These are phyloP conservation scores for Plantago major DNA, from an alignment of 257 asterid species.

Conservation along the genomic window DNA sequence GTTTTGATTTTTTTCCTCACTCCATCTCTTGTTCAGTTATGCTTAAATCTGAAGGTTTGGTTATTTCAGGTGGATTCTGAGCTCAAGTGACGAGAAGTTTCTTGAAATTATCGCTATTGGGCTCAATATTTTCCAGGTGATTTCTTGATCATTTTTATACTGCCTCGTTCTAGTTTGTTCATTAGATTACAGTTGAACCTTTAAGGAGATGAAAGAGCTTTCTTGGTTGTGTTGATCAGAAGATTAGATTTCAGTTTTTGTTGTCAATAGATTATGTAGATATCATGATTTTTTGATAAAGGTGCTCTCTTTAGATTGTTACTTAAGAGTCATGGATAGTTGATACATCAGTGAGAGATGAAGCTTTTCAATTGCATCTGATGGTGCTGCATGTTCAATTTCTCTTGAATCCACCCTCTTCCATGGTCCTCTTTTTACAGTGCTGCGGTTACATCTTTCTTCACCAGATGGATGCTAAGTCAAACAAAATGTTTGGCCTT, in stretches of 20 bases:
- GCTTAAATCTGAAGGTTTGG: slow-evolving; percentile 18
- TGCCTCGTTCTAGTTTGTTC: not conserved
- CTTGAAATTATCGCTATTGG: not conserved
- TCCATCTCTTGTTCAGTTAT: too few species aligned
- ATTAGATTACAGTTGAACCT: not conserved
- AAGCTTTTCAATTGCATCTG: not conserved
- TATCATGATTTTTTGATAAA: slow-evolving; percentile 11
- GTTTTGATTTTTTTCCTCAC: not conserved
- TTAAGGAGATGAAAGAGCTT: not conserved
- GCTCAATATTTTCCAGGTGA: slow-evolving; percentile 19
- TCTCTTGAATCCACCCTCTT: not conserved
- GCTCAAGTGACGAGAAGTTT: not conserved
- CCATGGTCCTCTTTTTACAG: not conserved
- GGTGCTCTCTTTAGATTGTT: slow-evolving; percentile 9
- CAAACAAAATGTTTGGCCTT: not conserved
- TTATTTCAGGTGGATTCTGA: slow-evolving; percentile 18
- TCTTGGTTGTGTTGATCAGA: slow-evolving; percentile 11
- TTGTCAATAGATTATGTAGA: not conserved
- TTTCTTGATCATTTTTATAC: slow-evolving; percentile 1
- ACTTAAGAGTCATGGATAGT: too few species aligned
- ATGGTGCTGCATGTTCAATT: slow-evolving; percentile 6
- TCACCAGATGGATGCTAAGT: not conserved
- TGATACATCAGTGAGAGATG: too few species aligned
- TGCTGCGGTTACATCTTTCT: not conserved
- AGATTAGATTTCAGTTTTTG: not conserved